Evolutionary conservation across 2,329 filamentous ascomycete species (phyloP).

Genomic region (Hirsutella thompsonii): DNA sequence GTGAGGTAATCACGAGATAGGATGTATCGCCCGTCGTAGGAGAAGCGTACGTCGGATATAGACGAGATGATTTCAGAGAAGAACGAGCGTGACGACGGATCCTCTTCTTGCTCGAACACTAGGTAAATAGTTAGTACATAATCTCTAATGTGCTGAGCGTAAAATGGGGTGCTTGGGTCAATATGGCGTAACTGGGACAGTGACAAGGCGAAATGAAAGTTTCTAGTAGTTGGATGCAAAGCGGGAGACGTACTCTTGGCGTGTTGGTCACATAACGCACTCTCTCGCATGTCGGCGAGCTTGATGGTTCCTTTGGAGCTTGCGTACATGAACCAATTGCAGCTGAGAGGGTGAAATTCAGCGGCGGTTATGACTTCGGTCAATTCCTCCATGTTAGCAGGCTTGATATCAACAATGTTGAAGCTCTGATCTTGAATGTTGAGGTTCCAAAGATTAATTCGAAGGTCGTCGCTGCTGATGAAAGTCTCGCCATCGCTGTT

Average conservation of each 20-base stretch:
- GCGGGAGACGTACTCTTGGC: slow-evolving; percentile 61
- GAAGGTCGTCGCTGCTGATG: slow-evolving; percentile 94
- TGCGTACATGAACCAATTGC: slow-evolving; percentile 99
- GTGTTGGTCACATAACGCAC: slow-evolving; percentile 89
- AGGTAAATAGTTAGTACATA: slow-evolving; percentile 10
- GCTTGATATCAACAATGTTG: slow-evolving; percentile 99
- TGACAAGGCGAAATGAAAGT: too few species aligned
- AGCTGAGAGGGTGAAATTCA: slow-evolving; percentile 92
- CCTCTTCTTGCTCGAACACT: slow-evolving; percentile 99
- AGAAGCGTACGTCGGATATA: slow-evolving; percentile 97
- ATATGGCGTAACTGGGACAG: too few species aligned
- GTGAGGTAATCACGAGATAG: slow-evolving; percentile 95
- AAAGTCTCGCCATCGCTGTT: slow-evolving; percentile 99
- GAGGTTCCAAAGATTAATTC: slow-evolving; percentile 97
- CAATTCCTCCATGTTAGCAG: slow-evolving; percentile 98
- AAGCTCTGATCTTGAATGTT: slow-evolving; percentile 99
- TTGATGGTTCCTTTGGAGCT: slow-evolving; percentile 99
- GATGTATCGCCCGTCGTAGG: slow-evolving; percentile 91
- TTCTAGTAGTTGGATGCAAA: too few species aligned
- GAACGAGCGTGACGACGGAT: slow-evolving; percentile 91
- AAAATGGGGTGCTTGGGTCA: too few species aligned
- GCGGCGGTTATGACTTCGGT: slow-evolving; percentile 98
- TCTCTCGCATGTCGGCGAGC: slow-evolving; percentile 95
- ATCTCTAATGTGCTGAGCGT: too few species aligned
- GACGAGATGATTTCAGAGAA: slow-evolving; percentile 99